These are phyloP conservation scores for Pyrus hybrid DNA, from an alignment of 331 rosid species.

Conservation along the genomic window DNA sequence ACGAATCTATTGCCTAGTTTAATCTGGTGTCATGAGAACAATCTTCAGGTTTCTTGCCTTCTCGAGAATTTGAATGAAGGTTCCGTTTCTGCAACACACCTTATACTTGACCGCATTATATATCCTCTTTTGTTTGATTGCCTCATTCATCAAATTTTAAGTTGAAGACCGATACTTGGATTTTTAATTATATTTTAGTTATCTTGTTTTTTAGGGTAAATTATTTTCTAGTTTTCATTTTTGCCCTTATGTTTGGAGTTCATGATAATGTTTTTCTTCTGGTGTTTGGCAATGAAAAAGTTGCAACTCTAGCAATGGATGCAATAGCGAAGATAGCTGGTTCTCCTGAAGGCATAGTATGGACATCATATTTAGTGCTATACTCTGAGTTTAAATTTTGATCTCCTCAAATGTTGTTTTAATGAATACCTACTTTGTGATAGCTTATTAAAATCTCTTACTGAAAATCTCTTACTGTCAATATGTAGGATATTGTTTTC, in stretches of 20 bases:
- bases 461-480: slow-evolving; percentile 7
- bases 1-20: background rate
- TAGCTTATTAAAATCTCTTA: slow-evolving; percentile 1
- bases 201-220: background rate
- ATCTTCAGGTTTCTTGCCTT: slow-evolving; percentile 61
- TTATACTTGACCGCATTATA: slow-evolving; percentile 43
- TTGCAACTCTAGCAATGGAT: slow-evolving; percentile 56
- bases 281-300: slow-evolving; percentile 57
- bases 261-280: background rate
- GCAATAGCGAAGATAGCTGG: slow-evolving; percentile 59
- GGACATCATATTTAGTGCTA: slow-evolving; percentile 8
- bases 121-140: slow-evolving; percentile 82
- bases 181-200: background rate
- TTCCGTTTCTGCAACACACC: slow-evolving; percentile 25
- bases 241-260: background rate
- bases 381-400: background rate
- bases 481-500: slow-evolving; percentile 62
- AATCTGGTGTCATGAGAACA: slow-evolving; percentile 7
- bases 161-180: background rate
- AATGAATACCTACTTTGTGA: background rate
- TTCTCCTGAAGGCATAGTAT: slow-evolving; percentile 73
- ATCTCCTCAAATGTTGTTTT: background rate
- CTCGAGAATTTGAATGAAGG: slow-evolving; percentile 42
- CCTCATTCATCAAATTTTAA: slow-evolving; percentile 26
- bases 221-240: background rate